Evolutionary conservation across 2,329 filamentous ascomycete species (phyloP).

Genomic region (Diaporthe sp.): DNA sequence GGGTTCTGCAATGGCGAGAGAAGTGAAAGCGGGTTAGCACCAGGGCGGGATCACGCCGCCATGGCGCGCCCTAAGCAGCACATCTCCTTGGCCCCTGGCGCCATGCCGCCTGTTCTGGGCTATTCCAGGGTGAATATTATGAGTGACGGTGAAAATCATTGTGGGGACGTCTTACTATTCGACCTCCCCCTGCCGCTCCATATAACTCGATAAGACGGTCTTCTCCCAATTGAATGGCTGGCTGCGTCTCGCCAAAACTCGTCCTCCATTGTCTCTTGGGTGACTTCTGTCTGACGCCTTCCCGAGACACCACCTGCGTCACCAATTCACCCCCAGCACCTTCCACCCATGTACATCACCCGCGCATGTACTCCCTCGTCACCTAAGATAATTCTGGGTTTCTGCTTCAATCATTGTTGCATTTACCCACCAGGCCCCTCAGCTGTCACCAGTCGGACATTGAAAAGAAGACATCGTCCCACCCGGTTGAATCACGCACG

Average conservation of each 20-base stretch:
- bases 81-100: background rate
- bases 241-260: conserved; percentile 30
- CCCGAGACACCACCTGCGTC: conserved; percentile 30
- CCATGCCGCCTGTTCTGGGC: background rate
- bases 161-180: background rate
- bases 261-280: background rate
- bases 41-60: conserved; percentile 5
- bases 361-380: background rate
- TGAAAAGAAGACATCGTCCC: conserved; percentile 30
- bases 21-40: conserved; percentile 1
- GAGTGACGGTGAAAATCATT: background rate
- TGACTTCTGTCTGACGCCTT: conserved; percentile 30
- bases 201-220: background rate
- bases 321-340: background rate
- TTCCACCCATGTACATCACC: background rate
- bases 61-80: background rate
- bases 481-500: conserved; percentile 4
- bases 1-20: background rate
- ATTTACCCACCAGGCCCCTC: background rate
- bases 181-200: background rate
- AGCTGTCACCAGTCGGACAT: conserved; percentile 27
- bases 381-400: background rate
- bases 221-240: background rate
- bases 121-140: background rate
- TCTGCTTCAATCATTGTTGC: conserved; percentile 3